Evolutionary conservation across 23 red algal species (phyloP), one percentile per base, ranked within the genome.

Genomic region (Cyanidium caldarium): DNA sequence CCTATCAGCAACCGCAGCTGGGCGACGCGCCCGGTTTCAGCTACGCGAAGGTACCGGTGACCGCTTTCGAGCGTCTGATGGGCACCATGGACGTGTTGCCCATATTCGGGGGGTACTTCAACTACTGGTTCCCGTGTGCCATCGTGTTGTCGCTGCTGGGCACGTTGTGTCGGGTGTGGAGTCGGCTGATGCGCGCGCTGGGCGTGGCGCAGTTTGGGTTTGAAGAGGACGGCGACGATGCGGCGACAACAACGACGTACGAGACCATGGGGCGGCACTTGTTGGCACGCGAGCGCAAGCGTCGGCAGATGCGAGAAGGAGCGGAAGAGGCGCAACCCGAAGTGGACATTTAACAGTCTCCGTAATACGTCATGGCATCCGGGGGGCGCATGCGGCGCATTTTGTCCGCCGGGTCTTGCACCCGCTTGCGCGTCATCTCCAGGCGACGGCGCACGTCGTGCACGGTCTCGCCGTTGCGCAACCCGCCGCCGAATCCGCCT

Each of bases 41-140:
- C 51, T 21, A 16, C n/a, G n/a, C 68, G 26, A 40, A 25, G 1
- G 3, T 42, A 1, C 58, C 58, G 5, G 38, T 45, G 1, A 75
- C 70, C 20, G 46, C 70, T 1, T 75, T 75, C 43, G 58, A 61
- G 36, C 38, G 17, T 36, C 45, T 75, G 7, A 61, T 61, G 41
- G 45, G 58, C 36, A 46, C 45, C 26, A 75, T 75, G 70, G 16
- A 75, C 39, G 44, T 75, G 1, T 42, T 75, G 14, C 70, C 70
- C 31, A 42, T 75, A 37, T 75, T 75, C 21, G 70, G 70, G 1
- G 31, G 43, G 35, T n/a, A 14, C 26, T 75, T 75, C 19, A 75
- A 75, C 43, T 56, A 56, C 2, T 75, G 38, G 5, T 75, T 46
- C 43, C 70, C 70, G 0, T 35, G 46, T 2, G 40, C 41, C 0